Evolutionary conservation across 768 basidiomycete species (phyloP).

Genomic region (Auriscalpium vulgare): DNA sequence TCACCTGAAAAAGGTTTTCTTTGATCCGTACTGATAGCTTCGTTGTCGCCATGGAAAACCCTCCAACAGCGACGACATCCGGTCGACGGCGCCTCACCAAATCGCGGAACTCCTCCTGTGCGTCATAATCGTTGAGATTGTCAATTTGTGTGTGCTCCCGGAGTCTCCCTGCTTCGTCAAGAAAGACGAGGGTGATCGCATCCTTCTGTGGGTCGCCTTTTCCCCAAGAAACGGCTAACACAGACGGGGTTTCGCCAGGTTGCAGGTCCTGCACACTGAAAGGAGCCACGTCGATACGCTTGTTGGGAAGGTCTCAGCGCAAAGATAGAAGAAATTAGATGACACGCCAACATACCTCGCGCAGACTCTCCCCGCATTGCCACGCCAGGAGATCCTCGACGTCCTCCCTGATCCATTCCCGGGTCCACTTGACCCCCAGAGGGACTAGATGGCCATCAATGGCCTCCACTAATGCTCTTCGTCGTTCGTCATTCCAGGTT

Average conservation of each 20-base stretch:
- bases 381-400: slow-evolving; percentile 77
- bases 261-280: slow-evolving; percentile 55
- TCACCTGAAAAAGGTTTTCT: slow-evolving; percentile 32
- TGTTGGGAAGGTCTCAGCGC: slow-evolving; percentile 11
- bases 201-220: slow-evolving; percentile 92
- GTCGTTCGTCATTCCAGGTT: slow-evolving; percentile 87
- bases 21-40: slow-evolving; percentile 62
- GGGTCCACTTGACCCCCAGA: slow-evolving; percentile 76
- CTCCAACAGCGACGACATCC: slow-evolving; percentile 83
- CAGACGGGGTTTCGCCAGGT: slow-evolving; percentile 63
- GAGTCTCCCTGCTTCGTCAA: slow-evolving; percentile 84
- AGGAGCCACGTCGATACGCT: slow-evolving; percentile 84
- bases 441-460: slow-evolving; percentile 80
- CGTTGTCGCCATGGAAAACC: slow-evolving; percentile 76
- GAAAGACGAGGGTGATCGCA: slow-evolving; percentile 73
- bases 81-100: slow-evolving; percentile 78
- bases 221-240: slow-evolving; percentile 91
- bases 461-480: slow-evolving; percentile 69
- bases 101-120: slow-evolving; percentile 68
- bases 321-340: background rate
- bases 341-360: slow-evolving; percentile 44
- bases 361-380: slow-evolving; percentile 59
- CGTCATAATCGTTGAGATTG: slow-evolving; percentile 68
- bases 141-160: slow-evolving; percentile 89
- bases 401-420: slow-evolving; percentile 84